Percentiles rank a stretch among this genome's conserved stretches.
These are phyloP conservation scores for Lantana camara DNA, from an alignment of 257 asterid species.

Conservation along the genomic window DNA sequence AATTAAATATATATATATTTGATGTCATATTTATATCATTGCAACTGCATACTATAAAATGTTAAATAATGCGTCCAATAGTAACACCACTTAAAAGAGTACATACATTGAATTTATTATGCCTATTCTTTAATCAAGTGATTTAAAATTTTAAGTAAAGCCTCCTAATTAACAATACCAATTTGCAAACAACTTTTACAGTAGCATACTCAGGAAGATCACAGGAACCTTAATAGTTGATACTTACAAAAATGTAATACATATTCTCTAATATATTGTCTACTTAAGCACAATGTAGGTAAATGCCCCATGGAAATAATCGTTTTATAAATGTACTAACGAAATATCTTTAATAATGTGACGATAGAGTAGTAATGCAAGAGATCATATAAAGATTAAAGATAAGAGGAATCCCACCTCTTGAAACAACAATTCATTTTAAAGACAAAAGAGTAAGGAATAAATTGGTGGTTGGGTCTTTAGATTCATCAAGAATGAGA, in stretches of 20 bases:
- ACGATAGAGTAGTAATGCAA: too few relatives aligned
- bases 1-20: too few relatives aligned
- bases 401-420: not conserved
- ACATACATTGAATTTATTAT: slow-evolving; percentile 4
- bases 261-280: not conserved
- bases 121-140: not conserved
- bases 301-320: too few relatives aligned
- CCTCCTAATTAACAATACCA: not conserved
- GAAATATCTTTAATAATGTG: too few relatives aligned
- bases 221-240: not conserved
- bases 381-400: not conserved
- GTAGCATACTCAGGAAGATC: too few relatives aligned
- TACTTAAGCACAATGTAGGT: too few relatives aligned
- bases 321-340: not conserved
- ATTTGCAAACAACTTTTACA: too few relatives aligned
- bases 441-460: too few relatives aligned
- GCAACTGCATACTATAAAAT: too few relatives aligned
- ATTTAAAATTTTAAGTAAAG: not conserved
- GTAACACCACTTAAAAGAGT: slow-evolving; percentile 22
- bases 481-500: not conserved
- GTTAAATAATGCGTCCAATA: not conserved
- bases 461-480: not conserved
- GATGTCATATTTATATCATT: too few relatives aligned
- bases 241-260: not conserved
- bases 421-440: too few relatives aligned